Conservation (phyloP, 192 early-diverging fungal species). For the Kickxella alabastrina region DNA sequence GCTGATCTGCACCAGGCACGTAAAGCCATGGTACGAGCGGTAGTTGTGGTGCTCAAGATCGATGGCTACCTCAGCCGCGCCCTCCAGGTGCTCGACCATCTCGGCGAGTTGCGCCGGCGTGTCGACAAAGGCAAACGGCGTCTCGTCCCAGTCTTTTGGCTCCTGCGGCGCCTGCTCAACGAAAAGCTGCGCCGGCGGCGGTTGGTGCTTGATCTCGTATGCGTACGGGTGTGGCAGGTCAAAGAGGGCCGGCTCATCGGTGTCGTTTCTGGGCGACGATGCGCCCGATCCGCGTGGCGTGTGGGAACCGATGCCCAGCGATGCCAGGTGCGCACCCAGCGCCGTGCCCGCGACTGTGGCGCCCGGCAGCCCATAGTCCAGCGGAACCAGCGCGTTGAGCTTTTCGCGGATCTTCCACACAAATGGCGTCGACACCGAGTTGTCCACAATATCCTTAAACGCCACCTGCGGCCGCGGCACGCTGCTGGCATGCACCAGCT, state of each 20-base stretch:
- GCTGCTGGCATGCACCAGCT: conserved; percentile 64
- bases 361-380: conserved; percentile 59
- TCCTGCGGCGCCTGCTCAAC: conserved; percentile 47
- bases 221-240: conserved; percentile 82
- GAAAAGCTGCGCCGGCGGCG: conserved; percentile 73
- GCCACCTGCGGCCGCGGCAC: conserved; percentile 81
- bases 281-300: not conserved
- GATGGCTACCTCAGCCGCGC: conserved; percentile 74
- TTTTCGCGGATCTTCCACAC: conserved; percentile 77
- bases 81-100: conserved; percentile 64
- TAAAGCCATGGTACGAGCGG: conserved; percentile 92
- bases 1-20: conserved; percentile 90
- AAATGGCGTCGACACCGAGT: conserved; percentile 71
- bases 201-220: conserved; percentile 78
- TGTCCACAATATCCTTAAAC: conserved; percentile 87
- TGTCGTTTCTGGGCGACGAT: conserved; percentile 1
- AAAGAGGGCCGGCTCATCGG: not conserved
- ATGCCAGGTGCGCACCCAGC: conserved; percentile 30
- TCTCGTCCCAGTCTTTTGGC: conserved; percentile 62
- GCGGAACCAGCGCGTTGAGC: conserved; percentile 73
- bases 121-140: conserved; percentile 80
- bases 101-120: conserved; percentile 60
- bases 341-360: conserved; percentile 13
- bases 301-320: conserved; percentile 19
- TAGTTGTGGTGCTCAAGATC: conserved; percentile 97